Base-by-base conservation (phyloP, 2,329 filamentous ascomycete genomes). In the Sporothrix brasiliensis region DNA sequence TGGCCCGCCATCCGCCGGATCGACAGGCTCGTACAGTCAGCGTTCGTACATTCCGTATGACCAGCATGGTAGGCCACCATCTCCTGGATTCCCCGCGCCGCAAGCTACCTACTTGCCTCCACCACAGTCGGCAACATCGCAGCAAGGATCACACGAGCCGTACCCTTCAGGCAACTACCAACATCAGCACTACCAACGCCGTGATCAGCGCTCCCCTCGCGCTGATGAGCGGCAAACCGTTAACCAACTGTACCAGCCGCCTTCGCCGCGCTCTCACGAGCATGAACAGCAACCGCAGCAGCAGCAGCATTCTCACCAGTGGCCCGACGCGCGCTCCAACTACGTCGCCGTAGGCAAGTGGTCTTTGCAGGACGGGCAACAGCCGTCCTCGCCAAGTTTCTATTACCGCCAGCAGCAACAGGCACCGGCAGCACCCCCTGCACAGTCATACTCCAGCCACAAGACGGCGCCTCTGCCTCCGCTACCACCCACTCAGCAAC, bases 1-100 rank as follows among this genome's bases (percentile, higher is more conserved):
- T n/a, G 34, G 66, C 61, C 76, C 78, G 75, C 80, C 10, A 21
- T 34, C 44, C n/a, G 27, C 27, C 14, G 76, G 77, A 41, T 50
- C 65, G 2, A 47, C 30, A n/a, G 56, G 34, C 24, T 30, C 67
- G 44, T 61, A 69, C 41, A 10, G 24, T 39, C 58, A 63, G 58
- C 58, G 58, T 21, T 4, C 58, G 58, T 63, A 63, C 39, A 14
- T 11, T 39, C 21, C 58, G 13, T 63, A 61, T 3, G 56, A 68
- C 56, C 54, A 68, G 41, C 54, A 49, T 24, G 70, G 44, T 13
- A 49, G 49, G 16, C 70, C 58, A 3, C 24, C 58, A 11, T 71
- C 65, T n/a, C 69, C 69, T 10, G 50, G 39, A 16, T 30, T 52
- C 16, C 27, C 61, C 3, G 19, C 52, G n/a, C 41, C 69, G n/a